Conservation (phyloP, 2,329 filamentous ascomycete genomes). For the Acephala macrosclerotiorum region DNA sequence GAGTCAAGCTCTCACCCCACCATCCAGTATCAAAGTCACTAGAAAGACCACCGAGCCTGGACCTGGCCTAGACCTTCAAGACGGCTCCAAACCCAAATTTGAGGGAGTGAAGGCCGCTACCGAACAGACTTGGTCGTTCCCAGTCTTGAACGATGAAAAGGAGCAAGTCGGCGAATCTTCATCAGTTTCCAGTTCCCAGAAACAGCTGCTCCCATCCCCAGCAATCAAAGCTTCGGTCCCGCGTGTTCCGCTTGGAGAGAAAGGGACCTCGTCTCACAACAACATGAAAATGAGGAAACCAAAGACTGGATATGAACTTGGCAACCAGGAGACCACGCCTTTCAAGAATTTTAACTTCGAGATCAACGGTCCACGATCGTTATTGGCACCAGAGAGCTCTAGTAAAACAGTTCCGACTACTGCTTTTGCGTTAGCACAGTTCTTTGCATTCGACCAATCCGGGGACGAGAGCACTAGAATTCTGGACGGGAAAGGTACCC, state of each 20-base stretch:
- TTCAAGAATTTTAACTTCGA: neutral
- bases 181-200: neutral
- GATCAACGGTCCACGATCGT: neutral
- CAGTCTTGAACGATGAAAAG: neutral
- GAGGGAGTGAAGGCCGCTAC: neutral
- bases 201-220: neutral
- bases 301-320: neutral
- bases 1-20: neutral
- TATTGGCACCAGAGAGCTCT: neutral
- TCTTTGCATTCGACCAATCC: neutral
- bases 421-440: neutral
- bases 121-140: neutral
- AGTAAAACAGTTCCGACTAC: neutral
- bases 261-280: neutral
- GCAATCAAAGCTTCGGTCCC: neutral
- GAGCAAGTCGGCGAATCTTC: neutral
- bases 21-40: neutral
- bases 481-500: neutral
- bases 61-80: neutral
- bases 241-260: neutral
- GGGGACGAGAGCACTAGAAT: neutral
- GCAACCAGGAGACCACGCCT: neutral
- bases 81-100: neutral
- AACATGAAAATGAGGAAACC: neutral
- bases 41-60: neutral